Base-by-base conservation (phyloP, 75 land plant species). In the Chamaecyparis obtusa region DNA sequence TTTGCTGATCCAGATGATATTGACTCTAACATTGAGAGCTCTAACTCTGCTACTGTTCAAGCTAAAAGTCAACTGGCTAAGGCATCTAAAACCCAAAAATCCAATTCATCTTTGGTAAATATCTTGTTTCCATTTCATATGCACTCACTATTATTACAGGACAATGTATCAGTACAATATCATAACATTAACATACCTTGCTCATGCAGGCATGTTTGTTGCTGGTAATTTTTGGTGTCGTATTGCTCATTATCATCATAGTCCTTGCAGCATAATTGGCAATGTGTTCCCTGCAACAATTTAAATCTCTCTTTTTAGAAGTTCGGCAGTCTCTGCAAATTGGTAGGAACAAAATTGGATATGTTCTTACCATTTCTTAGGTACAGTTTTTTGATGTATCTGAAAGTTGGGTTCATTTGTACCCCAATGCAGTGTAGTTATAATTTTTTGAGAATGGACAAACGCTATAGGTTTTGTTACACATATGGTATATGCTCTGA, bases 201-300 rank as follows among this genome's bases (percentile, higher is more conserved):
- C 48, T 15, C 35, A 10, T 89, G 85, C 94, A 94, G 95, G 88
- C 89, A 19, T 94, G 95, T 84, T 86, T 91, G 88, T 83, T 94
- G 17, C 86, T 94, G 43, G 92, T 94, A n/a, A 93, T 93, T 55
- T 91, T 94, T 87, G 91, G 89, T 17, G 89, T 93, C 54, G 90
- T 92, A 51, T 85, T 94, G 84, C 90, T 93, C 43, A 87, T 94
- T 55, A 87, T 94, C 64, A 89, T 94, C 43, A 86, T 94, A 57
- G 84, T 94, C 48, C 83, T 94, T 41, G 88, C 90, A 15, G 90
- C 90, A 35, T 89, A 87, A 82, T 83, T 75, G 67, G 37, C 16
- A 14, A 74, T 33, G 33, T 33, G 36, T 74, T 74, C 76, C 76
- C 76, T 33, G 76, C 11, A 32, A 33, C 37, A 72, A 30, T 72